Evolutionary conservation across 495 filamentous ascomycete genomes (phyloP).

Genomic region (Viridothelium virens): DNA sequence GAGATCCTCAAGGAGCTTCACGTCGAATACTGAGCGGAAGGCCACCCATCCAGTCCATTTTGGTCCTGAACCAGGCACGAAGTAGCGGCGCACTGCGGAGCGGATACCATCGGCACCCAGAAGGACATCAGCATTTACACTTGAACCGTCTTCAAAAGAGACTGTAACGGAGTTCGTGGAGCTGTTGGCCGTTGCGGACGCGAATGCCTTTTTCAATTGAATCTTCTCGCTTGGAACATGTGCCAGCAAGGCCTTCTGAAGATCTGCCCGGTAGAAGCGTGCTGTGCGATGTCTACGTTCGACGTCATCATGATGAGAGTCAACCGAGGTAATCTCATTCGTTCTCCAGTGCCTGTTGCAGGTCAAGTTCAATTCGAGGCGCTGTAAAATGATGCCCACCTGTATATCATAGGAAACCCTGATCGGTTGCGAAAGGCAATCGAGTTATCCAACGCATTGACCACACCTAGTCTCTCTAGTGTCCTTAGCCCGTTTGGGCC

Average conservation of each 20-base stretch:
- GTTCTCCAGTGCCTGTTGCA: neutral
- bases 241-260: neutral
- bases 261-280: conserved; percentile 5
- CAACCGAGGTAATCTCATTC: conserved; percentile 8
- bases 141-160: neutral
- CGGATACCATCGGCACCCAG: neutral
- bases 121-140: neutral
- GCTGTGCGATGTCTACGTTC: neutral
- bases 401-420: conserved; percentile 2
- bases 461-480: neutral
- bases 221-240: conserved; percentile 3
- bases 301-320: neutral
- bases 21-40: conserved; percentile 40
- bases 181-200: neutral
- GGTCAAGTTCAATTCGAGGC: neutral
- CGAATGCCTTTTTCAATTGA: neutral
- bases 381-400: neutral
- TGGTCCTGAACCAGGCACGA: conserved; percentile 38
- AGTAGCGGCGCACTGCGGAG: conserved; percentile 16
- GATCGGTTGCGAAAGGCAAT: neutral
- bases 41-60: conserved; percentile 42
- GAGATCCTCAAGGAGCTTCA: conserved; percentile 30
- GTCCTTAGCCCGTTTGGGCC: conserved; percentile 7
- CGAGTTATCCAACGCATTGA: neutral
- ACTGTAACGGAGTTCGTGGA: neutral